A percentile compares a stretch with the other conserved stretches of the same genome.
Evolutionary conservation across 1,284 basidiomycete species (phyloP).

Genomic region (Sanghuangporus sanghuang): DNA sequence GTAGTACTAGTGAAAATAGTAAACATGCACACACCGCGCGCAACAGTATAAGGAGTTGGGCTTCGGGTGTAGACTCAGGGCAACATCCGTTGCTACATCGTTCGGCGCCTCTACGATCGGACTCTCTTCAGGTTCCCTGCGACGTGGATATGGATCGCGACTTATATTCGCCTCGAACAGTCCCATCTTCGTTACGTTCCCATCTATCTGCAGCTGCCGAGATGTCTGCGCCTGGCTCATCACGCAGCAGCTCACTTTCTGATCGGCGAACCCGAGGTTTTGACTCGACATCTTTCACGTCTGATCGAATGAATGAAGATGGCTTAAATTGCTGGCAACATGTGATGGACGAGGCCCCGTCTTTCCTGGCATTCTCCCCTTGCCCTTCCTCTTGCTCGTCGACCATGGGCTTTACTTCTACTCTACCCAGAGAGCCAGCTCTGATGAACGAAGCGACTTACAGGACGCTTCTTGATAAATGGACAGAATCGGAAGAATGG

Average conservation of each 20-base stretch:
- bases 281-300: neutral
- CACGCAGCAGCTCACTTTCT: slow-evolving; percentile 1
- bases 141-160: slow-evolving; percentile 7
- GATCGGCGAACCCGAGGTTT: neutral
- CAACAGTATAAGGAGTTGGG: slow-evolving; percentile 4
- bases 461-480: slow-evolving; percentile 2
- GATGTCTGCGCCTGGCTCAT: slow-evolving; percentile 3
- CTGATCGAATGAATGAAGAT: neutral
- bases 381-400: neutral
- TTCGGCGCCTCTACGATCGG: slow-evolving; percentile 1
- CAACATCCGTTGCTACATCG: slow-evolving; percentile 7
- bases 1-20: neutral
- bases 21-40: neutral
- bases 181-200: neutral
- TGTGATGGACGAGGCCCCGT: neutral
- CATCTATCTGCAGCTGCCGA: neutral
- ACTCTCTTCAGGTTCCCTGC: slow-evolving; percentile 4
- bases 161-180: neutral
- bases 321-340: neutral
- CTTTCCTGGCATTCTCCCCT: neutral
- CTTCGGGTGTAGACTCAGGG: slow-evolving; percentile 3
- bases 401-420: neutral
- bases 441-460: neutral
- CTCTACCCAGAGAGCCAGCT: neutral
- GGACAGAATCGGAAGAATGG: slow-evolving; percentile 11